Percentiles rank a stretch among this genome's conserved stretches.
These are phyloP conservation scores for Trifolium subterraneum DNA, from an alignment of 306 rosid species.

Conservation along the genomic window DNA sequence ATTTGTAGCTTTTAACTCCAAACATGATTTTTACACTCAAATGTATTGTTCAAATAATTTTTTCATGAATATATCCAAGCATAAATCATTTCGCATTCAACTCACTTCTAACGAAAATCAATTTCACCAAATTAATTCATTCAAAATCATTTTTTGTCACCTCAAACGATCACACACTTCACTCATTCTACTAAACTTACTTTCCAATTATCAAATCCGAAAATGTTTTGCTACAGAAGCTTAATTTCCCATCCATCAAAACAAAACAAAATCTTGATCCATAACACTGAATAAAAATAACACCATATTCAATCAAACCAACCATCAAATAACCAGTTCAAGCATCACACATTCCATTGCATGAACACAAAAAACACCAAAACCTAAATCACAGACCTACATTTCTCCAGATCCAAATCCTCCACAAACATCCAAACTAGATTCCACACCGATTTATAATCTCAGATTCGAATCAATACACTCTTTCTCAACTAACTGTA, in stretches of 20 bases:
- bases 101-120: not conserved
- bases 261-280: not conserved
- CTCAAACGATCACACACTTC: not conserved
- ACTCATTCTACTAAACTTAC: conserved; percentile 22
- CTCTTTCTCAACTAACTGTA: conserved; percentile 4
- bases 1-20: not conserved
- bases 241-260: not conserved
- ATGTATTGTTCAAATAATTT: not conserved
- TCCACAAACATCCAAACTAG: conserved; percentile 31
- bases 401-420: conserved; percentile 40
- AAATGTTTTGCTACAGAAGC: not conserved
- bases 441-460: not conserved
- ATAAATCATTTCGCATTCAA: not conserved
- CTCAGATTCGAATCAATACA: conserved; percentile 13
- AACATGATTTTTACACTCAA: not conserved
- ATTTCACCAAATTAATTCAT: not conserved
- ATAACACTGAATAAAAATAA: not conserved
- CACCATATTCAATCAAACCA: no score
- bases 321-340: not conserved
- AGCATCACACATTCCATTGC: not conserved
- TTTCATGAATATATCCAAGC: not conserved
- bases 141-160: not conserved
- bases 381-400: conserved; percentile 32
- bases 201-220: conserved; percentile 1
- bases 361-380: conserved; percentile 18